Evolutionary conservation across 2,329 filamentous ascomycete species (phyloP).

Genomic region (Magnaporthiopsis rhizophila): DNA sequence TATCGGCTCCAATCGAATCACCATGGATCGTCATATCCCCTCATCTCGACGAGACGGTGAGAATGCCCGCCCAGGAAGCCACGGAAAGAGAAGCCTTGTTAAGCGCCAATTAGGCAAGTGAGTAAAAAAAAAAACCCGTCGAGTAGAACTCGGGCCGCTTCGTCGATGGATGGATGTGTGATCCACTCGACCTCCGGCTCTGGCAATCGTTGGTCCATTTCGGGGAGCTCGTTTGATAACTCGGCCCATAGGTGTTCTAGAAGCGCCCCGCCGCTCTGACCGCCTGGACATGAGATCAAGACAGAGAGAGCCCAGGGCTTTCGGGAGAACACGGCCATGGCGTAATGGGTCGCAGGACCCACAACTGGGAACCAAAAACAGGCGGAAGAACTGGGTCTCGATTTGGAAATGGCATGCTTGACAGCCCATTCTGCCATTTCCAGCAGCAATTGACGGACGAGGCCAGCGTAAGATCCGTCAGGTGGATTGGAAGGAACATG

Average conservation of each 20-base stretch:
- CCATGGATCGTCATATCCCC: neutral
- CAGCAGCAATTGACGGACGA: neutral
- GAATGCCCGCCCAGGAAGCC: too few relatives aligned
- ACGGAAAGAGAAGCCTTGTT: neutral
- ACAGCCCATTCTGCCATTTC: neutral
- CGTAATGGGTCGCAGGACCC: neutral
- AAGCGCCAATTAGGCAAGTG: neutral
- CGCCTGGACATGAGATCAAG: neutral
- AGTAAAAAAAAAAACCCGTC: neutral
- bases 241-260: neutral
- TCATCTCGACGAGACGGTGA: neutral
- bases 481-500: neutral
- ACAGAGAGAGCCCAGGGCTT: neutral
- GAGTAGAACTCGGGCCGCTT: neutral
- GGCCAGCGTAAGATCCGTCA: neutral
- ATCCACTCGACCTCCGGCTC: neutral
- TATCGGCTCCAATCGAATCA: neutral
- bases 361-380: neutral
- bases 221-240: neutral
- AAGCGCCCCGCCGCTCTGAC: neutral
- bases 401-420: neutral
- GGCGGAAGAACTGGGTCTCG: neutral
- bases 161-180: neutral
- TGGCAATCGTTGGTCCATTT: neutral
- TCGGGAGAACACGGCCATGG: neutral